Conservation (phyloP, 2,329 filamentous ascomycete genomes). For the Ophiostoma himal-ulmi region DNA sequence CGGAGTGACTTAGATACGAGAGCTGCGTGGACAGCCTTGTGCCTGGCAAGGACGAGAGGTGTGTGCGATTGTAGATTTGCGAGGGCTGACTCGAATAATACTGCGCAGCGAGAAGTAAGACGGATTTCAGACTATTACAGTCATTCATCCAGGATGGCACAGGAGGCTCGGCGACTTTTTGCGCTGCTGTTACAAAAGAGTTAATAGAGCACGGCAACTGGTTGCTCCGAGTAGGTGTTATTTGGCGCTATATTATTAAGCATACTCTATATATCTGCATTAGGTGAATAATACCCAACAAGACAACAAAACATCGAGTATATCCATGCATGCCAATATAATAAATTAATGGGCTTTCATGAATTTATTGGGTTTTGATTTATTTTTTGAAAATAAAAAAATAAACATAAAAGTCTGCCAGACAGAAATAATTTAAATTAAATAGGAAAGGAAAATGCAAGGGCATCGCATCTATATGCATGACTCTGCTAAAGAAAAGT, state of each 20-base stretch:
- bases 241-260: background rate
- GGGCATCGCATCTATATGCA: background rate
- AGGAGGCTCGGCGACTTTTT: background rate
- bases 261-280: background rate
- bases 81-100: conserved; percentile 7
- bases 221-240: background rate
- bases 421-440: too few relatives aligned
- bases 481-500: background rate
- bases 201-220: background rate
- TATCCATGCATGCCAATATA: background rate
- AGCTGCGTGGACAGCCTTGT: background rate
- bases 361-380: background rate
- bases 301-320: background rate
- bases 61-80: conserved; percentile 5
- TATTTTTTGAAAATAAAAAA: too few relatives aligned
- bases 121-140: background rate
- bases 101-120: background rate
- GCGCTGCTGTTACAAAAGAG: background rate
- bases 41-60: background rate
- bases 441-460: too few relatives aligned
- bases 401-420: background rate
- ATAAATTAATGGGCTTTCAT: background rate
- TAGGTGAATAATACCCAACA: background rate
- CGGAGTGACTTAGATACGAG: background rate
- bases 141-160: background rate